Conservation (phyloP, 2,329 filamentous ascomycete genomes). For the Xylariales sp. region DNA sequence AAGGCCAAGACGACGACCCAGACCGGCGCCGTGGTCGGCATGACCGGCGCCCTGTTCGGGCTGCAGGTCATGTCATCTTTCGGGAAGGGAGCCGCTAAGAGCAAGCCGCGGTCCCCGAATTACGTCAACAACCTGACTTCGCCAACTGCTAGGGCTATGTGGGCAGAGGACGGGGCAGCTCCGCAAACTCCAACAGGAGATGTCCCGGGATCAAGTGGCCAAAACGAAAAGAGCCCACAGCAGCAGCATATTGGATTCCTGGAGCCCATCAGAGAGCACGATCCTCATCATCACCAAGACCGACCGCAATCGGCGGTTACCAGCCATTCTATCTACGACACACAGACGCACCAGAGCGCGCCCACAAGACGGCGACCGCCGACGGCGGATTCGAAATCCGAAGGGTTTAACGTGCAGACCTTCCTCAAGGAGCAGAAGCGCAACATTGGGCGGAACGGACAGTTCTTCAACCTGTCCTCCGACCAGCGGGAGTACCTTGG, state of each 20-base stretch:
- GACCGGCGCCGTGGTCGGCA: slow-evolving; percentile 20
- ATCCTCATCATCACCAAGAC: slow-evolving; percentile 12
- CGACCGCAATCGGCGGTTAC: slow-evolving; percentile 11
- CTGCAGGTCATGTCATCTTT: slow-evolving; percentile 23
- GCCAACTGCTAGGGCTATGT: slow-evolving; percentile 8
- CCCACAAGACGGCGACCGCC: slow-evolving; percentile 11
- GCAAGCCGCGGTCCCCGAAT: slow-evolving; percentile 2
- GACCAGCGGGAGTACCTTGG: slow-evolving; percentile 55
- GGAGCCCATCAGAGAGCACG: slow-evolving; percentile 16
- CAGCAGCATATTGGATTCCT: slow-evolving; percentile 18
- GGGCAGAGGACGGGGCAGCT: not conserved
- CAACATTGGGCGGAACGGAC: slow-evolving; percentile 39
- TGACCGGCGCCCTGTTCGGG: slow-evolving; percentile 22
- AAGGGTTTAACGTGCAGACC: slow-evolving; percentile 20
- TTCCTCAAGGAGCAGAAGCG: slow-evolving; percentile 17
- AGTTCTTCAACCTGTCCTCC: slow-evolving; percentile 48
- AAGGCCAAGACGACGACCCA: slow-evolving; percentile 19
- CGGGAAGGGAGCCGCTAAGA: slow-evolving; percentile 8
- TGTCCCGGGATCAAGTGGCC: too few species aligned
- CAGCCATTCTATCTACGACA: slow-evolving; percentile 10
- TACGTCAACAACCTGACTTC: not conserved
- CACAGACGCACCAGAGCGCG: slow-evolving; percentile 15
- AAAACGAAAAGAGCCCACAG: slow-evolving; percentile 8
- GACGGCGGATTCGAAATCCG: slow-evolving; percentile 11
- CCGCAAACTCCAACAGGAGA: not conserved